These are phyloP conservation scores for Discostella stelligera DNA, from an alignment of 352 stramenopile genomes.

Conservation along the genomic window DNA sequence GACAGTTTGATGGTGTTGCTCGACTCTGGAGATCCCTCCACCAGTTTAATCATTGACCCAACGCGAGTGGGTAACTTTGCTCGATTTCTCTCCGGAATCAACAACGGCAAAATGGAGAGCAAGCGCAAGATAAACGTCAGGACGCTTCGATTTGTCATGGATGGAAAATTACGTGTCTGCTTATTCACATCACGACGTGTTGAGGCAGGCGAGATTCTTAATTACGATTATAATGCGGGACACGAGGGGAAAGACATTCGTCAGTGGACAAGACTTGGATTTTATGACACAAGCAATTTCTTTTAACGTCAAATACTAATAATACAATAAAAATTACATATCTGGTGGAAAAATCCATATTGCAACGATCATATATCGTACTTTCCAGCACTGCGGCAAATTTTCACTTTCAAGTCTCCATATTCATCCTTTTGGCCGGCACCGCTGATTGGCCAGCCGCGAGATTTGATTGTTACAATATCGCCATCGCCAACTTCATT, in stretches of 20 bases:
- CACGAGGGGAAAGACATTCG: conserved; percentile 40
- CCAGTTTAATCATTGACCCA: conserved; percentile 60
- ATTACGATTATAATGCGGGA: conserved; percentile 67
- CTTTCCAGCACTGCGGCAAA: not conserved
- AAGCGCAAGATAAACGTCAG: conserved; percentile 56
- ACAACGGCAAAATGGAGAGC: conserved; percentile 48
- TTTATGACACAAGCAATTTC: conserved; percentile 65
- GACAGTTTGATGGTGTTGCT: conserved; percentile 59
- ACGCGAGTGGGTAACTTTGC: conserved; percentile 47
- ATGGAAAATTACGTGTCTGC: conserved; percentile 43
- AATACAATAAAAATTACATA: not conserved
- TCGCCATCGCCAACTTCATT: not conserved
- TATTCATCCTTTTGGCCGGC: not conserved
- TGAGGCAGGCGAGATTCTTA: conserved; percentile 47
- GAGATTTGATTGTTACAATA: not conserved
- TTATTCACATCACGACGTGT: conserved; percentile 52
- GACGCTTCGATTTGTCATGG: conserved; percentile 48
- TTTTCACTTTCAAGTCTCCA: not conserved
- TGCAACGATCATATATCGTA: not conserved
- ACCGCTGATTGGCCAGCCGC: not conserved
- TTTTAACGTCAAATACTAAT: conserved; percentile 24
- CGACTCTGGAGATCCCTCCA: conserved; percentile 41
- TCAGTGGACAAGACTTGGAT: conserved; percentile 42
- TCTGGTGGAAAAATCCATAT: not conserved
- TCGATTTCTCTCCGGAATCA: conserved; percentile 56